phyloP scores from a whole-genome alignment of 2,329 filamentous ascomycete genomes.

The Aspergillus pseudonomiae region DNA sequence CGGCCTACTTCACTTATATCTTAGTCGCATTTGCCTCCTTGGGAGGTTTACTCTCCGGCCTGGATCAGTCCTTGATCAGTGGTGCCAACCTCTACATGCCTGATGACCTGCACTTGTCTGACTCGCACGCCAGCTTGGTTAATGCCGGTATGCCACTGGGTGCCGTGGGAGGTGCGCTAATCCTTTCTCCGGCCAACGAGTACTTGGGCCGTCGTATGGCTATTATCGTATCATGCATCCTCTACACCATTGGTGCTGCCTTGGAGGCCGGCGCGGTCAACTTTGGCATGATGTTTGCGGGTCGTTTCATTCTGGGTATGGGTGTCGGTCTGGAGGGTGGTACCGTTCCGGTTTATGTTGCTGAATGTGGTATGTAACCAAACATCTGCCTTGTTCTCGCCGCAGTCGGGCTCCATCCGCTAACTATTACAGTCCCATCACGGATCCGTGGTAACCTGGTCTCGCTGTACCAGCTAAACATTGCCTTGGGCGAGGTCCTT shows the following conservation, averaged over 20 bases:
- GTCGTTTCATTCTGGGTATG: slow-evolving; percentile 68
- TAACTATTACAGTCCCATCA: slow-evolving; percentile 58
- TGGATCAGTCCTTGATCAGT: slow-evolving; percentile 73
- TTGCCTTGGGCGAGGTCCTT: slow-evolving; percentile 72
- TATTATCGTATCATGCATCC: slow-evolving; percentile 68
- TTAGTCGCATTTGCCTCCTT: slow-evolving; percentile 74
- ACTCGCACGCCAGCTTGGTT: slow-evolving; percentile 64
- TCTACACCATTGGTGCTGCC: slow-evolving; percentile 71
- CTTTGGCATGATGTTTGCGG: slow-evolving; percentile 71
- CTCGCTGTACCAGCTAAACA: slow-evolving; percentile 75
- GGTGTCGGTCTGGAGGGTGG: slow-evolving; percentile 75
- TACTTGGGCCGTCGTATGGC: slow-evolving; percentile 67
- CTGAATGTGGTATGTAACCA: slow-evolving; percentile 53
- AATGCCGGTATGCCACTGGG: slow-evolving; percentile 73
- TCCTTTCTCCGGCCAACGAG: slow-evolving; percentile 69
- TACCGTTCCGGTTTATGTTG: slow-evolving; percentile 74
- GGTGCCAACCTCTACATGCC: slow-evolving; percentile 69
- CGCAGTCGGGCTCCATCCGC: neutral
- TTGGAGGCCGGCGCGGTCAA: slow-evolving; percentile 69
- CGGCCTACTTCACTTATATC: slow-evolving; percentile 67
- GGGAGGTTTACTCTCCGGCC: slow-evolving; percentile 71
- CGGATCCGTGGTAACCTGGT: slow-evolving; percentile 71
- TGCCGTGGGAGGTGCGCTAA: slow-evolving; percentile 69
- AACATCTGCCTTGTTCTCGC: neutral
- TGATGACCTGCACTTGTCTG: slow-evolving; percentile 57